Evolutionary conservation across 768 basidiomycete genomes (phyloP), one percentile per base, ranked within the genome.

Genomic region (Mycena pura): DNA sequence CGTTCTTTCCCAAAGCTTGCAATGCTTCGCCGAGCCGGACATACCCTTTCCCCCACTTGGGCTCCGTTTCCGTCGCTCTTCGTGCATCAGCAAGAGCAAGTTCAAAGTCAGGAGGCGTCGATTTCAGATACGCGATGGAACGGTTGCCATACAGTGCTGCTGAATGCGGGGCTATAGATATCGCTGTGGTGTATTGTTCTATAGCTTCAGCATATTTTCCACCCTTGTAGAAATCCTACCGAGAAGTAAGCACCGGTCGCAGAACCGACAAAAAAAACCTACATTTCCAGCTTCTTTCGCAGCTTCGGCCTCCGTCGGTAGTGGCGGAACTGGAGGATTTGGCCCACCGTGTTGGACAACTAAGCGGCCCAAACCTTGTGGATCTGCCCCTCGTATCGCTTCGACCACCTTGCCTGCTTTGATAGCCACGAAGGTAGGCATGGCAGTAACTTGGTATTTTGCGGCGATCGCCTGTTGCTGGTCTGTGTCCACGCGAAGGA

Each of bases 371-470:
- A 69, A 47, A 14, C 68, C 68, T 27, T 63, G 48, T 10, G 53
- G 63, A 39, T 69, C 68, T 5, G 68, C 66, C 13, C 65, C 65
- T 9, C 55, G 60, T 45, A 59, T 15, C 57, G 59, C 58, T 43
- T 68, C 66, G 31, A 68, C 59, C 15, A 48, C 46, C 52, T 68
- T 63, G 21, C 68, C 66, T 11, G 63, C 45, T 29, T 64, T 66
- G 11, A 68, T 62, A 2, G 60, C 64, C 2, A 57, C 19, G 36
- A 68, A 68, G 5, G 67, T 68, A 3, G 67, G 67, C 67, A 68
- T 68, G 13, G 67, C 67, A 7, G 66, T 63, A 7, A 69, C 56
- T 50, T 65, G 57, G 52, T 68, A 69, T 57, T 68, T 68, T 5
- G 54, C 27, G 3, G 67, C 67, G 17, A 68, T 68, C 15, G 64